A percentile compares a stretch with the other conserved stretches of the same genome.
Conservation (phyloP, 148 eudicot genomes). For the Heliosperma pusillum region DNA sequence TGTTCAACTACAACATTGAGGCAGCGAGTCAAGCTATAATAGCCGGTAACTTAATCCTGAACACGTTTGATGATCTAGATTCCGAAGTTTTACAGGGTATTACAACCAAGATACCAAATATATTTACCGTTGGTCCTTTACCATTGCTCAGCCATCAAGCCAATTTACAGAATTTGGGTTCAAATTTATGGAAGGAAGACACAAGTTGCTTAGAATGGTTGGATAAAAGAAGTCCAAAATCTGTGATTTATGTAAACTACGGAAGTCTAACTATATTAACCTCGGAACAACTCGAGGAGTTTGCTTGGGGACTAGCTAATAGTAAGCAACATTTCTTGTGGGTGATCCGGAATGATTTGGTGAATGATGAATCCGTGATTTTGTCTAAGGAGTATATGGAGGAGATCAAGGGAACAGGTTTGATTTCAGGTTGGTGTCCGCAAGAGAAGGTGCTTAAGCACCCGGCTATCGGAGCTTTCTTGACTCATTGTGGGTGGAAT, state of each 20-base stretch:
- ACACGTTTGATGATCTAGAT: constrained; percentile 22
- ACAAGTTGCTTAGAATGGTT: constrained; percentile 40
- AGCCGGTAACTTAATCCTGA: constrained; percentile 8
- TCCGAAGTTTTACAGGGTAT: constrained; percentile 6
- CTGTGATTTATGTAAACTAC: constrained; percentile 32
- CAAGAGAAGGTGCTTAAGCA: constrained; percentile 33
- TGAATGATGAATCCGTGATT: not conserved
- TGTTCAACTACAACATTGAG: constrained; percentile 4
- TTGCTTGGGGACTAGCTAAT: constrained; percentile 38
- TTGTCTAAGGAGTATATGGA: constrained; percentile 16
- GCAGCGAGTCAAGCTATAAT: not conserved
- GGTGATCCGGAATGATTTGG: constrained; percentile 22
- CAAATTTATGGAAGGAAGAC: constrained; percentile 45
- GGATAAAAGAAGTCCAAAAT: constrained; percentile 25
- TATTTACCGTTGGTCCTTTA: constrained; percentile 21
- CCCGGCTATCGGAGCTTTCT: constrained; percentile 28
- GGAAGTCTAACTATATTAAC: constrained; percentile 27
- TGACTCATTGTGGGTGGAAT: constrained; percentile 50
- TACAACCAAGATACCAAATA: constrained; percentile 4
- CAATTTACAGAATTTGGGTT: not conserved
- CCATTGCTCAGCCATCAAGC: constrained; percentile 10
- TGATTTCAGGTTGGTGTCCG: constrained; percentile 26
- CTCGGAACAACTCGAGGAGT: constrained; percentile 20
- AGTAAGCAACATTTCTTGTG: constrained; percentile 28
- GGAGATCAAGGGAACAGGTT: constrained; percentile 24